Percentiles rank a stretch among this genome's conserved stretches.
Evolutionary conservation across 116 monocot genomes (phyloP).

Genomic region (Posidonia oceanica): DNA sequence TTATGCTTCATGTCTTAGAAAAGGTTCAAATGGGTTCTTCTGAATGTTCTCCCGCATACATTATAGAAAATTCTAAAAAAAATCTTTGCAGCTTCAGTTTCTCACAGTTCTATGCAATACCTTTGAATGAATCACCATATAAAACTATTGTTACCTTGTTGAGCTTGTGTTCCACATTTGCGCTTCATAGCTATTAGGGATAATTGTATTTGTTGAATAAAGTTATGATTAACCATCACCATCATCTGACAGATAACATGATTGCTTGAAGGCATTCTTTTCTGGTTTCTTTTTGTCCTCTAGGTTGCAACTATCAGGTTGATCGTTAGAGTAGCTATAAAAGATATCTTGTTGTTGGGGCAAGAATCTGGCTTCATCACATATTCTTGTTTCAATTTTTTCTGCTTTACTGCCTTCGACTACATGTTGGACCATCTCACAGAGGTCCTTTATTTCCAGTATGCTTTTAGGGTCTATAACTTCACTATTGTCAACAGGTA

Average conservation of each 20-base stretch:
- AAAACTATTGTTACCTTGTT: too few relatives aligned
- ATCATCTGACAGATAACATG: not conserved
- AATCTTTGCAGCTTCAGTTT: too few relatives aligned
- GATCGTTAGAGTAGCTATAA: not conserved
- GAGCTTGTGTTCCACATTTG: too few relatives aligned
- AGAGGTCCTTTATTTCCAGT: not conserved
- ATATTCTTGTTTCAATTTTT: not conserved
- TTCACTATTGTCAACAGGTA: not conserved
- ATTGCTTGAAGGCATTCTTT: not conserved
- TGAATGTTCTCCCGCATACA: too few relatives aligned
- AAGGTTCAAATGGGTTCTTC: too few relatives aligned
- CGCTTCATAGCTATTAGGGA: too few relatives aligned
- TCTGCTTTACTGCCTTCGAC: not conserved
- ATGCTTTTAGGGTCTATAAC: not conserved
- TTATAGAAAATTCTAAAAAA: too few relatives aligned
- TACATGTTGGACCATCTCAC: not conserved
- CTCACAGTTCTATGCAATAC: too few relatives aligned
- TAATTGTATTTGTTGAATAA: too few relatives aligned
- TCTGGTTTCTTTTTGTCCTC: not conserved
- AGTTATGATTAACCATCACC: conserved; percentile 3
- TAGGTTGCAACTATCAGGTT: not conserved
- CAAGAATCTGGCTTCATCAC: not conserved
- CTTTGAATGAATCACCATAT: too few relatives aligned
- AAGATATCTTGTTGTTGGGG: not conserved
- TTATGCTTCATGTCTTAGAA: too few relatives aligned